Evolutionary conservation across 306 rosid genomes (phyloP).

Genomic region (Castanopsis chinensis): DNA sequence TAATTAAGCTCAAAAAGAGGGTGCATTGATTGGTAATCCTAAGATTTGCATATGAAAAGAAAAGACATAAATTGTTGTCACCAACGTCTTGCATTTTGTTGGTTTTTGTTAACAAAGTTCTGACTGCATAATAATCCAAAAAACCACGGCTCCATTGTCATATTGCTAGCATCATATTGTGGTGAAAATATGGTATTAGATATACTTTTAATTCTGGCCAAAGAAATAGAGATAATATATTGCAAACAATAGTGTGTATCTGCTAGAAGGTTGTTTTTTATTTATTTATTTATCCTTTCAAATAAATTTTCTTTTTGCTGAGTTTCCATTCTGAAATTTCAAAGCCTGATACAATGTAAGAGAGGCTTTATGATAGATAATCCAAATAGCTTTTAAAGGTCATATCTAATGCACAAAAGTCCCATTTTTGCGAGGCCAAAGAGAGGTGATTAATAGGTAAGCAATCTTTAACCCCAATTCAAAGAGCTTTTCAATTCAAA

Average conservation of each 20-base stretch:
- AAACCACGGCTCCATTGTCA: not conserved
- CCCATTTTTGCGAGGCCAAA: too few species aligned
- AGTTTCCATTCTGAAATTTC: too few species aligned
- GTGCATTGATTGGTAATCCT: slow-evolving; percentile 11
- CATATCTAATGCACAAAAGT: too few species aligned
- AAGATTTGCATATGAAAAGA: slow-evolving; percentile 23
- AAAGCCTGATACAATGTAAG: too few species aligned
- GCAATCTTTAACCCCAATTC: not conserved
- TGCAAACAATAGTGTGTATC: not conserved
- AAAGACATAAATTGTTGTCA: slow-evolving; percentile 21
- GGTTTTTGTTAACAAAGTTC: not conserved
- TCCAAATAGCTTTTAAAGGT: too few species aligned
- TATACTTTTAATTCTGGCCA: not conserved
- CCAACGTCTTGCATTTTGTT: not conserved
- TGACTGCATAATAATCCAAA: not conserved
- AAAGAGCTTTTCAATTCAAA: not conserved
- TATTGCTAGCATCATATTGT: not conserved
- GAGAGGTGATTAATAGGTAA: too few species aligned
- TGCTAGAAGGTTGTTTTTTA: not conserved
- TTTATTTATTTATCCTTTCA: too few species aligned
- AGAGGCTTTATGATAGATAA: too few species aligned
- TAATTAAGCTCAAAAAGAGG: not conserved
- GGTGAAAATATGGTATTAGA: not conserved
- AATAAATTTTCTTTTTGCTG: too few species aligned
- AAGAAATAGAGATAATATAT: not conserved